Percentiles rank a stretch among this genome's conserved stretches.
These are phyloP conservation scores for Pythium folliculosum DNA, from an alignment of 352 stramenopile species.

Conservation along the genomic window DNA sequence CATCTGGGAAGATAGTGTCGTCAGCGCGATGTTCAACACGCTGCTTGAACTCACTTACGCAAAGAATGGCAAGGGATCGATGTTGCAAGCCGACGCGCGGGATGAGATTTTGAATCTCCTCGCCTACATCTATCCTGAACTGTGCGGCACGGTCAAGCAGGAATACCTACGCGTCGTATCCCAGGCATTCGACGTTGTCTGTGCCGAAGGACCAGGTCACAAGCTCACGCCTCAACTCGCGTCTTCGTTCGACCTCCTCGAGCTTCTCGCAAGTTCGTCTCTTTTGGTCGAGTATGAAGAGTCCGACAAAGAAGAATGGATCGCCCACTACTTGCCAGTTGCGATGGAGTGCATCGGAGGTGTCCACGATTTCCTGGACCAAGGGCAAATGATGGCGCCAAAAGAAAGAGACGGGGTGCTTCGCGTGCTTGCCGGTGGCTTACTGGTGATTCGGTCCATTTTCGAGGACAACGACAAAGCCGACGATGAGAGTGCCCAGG, in stretches of 20 bases:
- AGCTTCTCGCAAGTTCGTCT: conserved; percentile 39
- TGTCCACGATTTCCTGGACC: conserved; percentile 50
- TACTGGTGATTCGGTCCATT: conserved; percentile 55
- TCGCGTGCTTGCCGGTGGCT: conserved; percentile 58
- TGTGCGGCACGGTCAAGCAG: conserved; percentile 41
- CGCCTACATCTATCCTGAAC: conserved; percentile 45
- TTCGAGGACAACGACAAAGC: conserved; percentile 52
- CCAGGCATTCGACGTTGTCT: conserved; percentile 47
- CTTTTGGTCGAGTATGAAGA: conserved; percentile 49
- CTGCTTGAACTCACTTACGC: conserved; percentile 40
- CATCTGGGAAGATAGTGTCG: conserved; percentile 44
- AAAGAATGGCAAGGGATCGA: conserved; percentile 21
- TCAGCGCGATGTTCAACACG: conserved; percentile 31
- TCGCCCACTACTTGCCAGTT: conserved; percentile 60
- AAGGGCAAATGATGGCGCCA: conserved; percentile 5
- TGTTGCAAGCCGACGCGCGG: conserved; percentile 36
- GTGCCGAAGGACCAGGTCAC: conserved; percentile 55
- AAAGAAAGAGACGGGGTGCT: conserved; percentile 40
- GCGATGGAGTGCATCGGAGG: conserved; percentile 71
- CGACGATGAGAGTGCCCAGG: conserved; percentile 34
- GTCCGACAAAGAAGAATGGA: conserved; percentile 54
- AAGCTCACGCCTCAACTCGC: conserved; percentile 38
- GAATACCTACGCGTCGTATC: conserved; percentile 50
- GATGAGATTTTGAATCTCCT: conserved; percentile 46
- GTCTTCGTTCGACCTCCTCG: conserved; percentile 49